Evolutionary conservation across 306 rosid species (phyloP), one percentile per base, ranked within the genome.

Genomic region (Trifolium pratense): DNA sequence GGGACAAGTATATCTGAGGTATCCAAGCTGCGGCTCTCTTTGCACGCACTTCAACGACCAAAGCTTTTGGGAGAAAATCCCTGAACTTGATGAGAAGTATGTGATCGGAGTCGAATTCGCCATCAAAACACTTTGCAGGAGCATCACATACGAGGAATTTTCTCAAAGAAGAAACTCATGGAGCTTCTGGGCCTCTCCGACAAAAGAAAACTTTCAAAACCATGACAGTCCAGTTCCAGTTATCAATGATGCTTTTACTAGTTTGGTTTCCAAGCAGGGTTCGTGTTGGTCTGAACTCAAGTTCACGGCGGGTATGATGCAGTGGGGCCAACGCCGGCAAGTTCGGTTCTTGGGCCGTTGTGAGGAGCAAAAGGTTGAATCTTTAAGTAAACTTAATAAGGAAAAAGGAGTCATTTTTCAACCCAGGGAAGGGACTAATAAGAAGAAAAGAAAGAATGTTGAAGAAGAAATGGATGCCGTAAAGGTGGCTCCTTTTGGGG

Each of bases 261-360:
- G 70, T 61, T 58, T 71, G 59, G 75, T 61, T 73, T 81, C 79
- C n/a, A 86, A 82, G 75, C 86, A 84, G 57, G 95, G 95, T 4
- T 66, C 81, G 3, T 89, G 97, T 81, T 84, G 72, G 95, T 83
- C 90, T 51, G 73, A 73, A 80, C 89, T 94, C 34, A 89, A 82
- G 74, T 81, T 68, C 56, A 32, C 32, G 6, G 6, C 88, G 0
- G 95, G 95, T 69, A 79, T 94, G 88, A 70, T 84, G 70, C 91
- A 86, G 79, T 94, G 99, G 97, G 99, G 97, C 6, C 77, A 76
- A 53, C 92, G 92, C 53, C 76, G 89, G n/a, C 83, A 80, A 45
- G 91, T 88, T 66, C 84, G 91, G 43, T 91, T 81, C 78, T 16
- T 88, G 18, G 88, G 86, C 14, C 78, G 80, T 21, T 87, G 79